phyloP scores from a whole-genome alignment of 192 early-diverging fungal species.

The Geranomyces variabilis region DNA sequence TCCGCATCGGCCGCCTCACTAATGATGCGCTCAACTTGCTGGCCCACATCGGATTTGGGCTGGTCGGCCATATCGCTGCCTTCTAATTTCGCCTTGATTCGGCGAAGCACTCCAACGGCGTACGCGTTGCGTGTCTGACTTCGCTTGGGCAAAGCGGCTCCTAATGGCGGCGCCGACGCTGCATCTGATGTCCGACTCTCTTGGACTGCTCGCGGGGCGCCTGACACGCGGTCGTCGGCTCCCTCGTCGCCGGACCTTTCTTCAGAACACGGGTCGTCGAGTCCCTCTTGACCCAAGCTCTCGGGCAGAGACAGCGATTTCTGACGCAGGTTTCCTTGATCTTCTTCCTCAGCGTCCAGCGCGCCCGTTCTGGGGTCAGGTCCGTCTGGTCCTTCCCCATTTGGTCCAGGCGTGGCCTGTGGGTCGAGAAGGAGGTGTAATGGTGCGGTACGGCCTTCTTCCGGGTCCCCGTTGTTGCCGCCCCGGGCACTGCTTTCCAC shows the following conservation, averaged over 20 bases:
- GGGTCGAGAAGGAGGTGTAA: background rate
- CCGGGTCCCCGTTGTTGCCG: conserved; percentile 9
- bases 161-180: too few species aligned
- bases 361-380: too few species aligned
- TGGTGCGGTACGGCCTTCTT: background rate
- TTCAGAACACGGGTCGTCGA: background rate
- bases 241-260: background rate
- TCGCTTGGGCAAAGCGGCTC: background rate
- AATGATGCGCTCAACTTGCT: conserved; percentile 71
- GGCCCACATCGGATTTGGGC: conserved; percentile 59
- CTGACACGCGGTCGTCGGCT: background rate
- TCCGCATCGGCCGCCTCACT: conserved; percentile 66
- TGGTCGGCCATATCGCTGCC: conserved; percentile 59
- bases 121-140: conserved; percentile 53
- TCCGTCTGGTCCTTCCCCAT: too few species aligned
- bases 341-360: background rate
- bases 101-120: conserved; percentile 64
- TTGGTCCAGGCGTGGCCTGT: background rate
- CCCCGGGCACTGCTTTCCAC: background rate
- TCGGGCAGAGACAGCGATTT: background rate
- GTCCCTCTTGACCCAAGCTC: background rate
- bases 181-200: background rate
- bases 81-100: conserved; percentile 68
- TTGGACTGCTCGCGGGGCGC: background rate
- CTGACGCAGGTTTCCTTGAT: background rate